Percentiles rank a stretch among this genome's conserved stretches.
phyloP scores from a whole-genome alignment of 176 grass and related monocot species.

The Triticum monococcum region DNA sequence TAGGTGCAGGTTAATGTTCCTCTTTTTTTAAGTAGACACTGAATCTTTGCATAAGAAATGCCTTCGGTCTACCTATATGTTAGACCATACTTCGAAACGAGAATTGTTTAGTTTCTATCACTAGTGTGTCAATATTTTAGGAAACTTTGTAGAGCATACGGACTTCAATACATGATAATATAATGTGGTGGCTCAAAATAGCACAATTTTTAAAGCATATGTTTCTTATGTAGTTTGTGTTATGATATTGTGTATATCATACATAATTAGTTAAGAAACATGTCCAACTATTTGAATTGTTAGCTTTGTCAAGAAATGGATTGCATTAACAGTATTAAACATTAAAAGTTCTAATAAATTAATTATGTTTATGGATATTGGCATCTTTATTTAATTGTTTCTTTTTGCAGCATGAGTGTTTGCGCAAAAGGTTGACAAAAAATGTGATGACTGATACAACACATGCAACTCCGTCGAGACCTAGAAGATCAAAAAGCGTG shows the following conservation, averaged over 20 bases:
- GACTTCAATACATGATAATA: background rate
- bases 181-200: background rate
- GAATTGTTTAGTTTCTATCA: background rate
- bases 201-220: background rate
- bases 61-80: background rate
- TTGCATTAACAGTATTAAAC: background rate
- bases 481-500: background rate
- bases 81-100: background rate
- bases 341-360: background rate
- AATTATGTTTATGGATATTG: background rate
- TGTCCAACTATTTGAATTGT: background rate
- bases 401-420: slow-evolving; percentile 10
- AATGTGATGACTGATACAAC: background rate
- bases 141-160: background rate
- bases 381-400: background rate
- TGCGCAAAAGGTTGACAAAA: background rate
- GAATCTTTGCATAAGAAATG: background rate
- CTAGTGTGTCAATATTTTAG: background rate
- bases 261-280: background rate
- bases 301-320: background rate
- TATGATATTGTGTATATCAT: background rate
- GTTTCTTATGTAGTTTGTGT: background rate
- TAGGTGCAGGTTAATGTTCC: background rate
- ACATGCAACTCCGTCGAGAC: background rate
- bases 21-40: too few relatives aligned